Conservation (phyloP, 2,329 filamentous ascomycete genomes). For the Didymella keratinophila region DNA sequence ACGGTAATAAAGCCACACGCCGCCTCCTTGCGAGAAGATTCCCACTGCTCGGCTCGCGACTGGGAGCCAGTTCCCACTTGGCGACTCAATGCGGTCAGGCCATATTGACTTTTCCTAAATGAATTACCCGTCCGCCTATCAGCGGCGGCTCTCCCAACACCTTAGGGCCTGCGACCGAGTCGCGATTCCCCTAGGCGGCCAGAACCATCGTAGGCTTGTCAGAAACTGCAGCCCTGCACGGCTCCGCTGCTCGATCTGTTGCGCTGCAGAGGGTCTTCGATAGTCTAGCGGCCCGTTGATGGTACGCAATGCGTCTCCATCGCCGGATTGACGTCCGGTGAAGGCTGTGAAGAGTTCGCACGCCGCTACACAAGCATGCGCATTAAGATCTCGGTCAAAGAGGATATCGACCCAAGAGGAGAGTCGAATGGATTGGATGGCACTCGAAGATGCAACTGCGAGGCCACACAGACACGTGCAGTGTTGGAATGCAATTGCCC, state of each 20-base stretch:
- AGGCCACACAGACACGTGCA: slow-evolving; percentile 10
- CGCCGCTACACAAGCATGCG: slow-evolving; percentile 16
- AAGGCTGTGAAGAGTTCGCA: slow-evolving; percentile 2
- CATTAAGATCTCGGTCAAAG: background rate
- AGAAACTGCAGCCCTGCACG: slow-evolving; percentile 24
- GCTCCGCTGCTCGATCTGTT: slow-evolving; percentile 18
- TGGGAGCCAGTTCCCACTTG: slow-evolving; percentile 24
- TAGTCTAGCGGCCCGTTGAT: slow-evolving; percentile 23
- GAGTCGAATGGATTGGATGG: background rate
- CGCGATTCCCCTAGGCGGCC: slow-evolving; percentile 13
- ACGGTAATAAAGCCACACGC: slow-evolving; percentile 41
- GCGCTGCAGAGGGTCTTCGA: slow-evolving; percentile 19
- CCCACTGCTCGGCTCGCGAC: slow-evolving; percentile 31
- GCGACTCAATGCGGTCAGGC: slow-evolving; percentile 16
- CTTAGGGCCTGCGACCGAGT: slow-evolving; percentile 7
- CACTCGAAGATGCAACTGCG: slow-evolving; percentile 7
- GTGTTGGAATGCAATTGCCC: slow-evolving; percentile 15
- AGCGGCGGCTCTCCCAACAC: slow-evolving; percentile 24
- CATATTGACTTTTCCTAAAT: slow-evolving; percentile 19
- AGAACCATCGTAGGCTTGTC: slow-evolving; percentile 18
- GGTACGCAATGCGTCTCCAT: slow-evolving; percentile 16
- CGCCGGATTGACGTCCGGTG: slow-evolving; percentile 7
- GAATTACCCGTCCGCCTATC: slow-evolving; percentile 21
- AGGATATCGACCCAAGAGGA: background rate
- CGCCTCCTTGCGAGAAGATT: slow-evolving; percentile 29